A percentile compares a stretch with the other conserved stretches of the same genome.
These are phyloP conservation scores for Leptographium lundbergii DNA, from an alignment of 2,329 filamentous ascomycete species.

Conservation along the genomic window DNA sequence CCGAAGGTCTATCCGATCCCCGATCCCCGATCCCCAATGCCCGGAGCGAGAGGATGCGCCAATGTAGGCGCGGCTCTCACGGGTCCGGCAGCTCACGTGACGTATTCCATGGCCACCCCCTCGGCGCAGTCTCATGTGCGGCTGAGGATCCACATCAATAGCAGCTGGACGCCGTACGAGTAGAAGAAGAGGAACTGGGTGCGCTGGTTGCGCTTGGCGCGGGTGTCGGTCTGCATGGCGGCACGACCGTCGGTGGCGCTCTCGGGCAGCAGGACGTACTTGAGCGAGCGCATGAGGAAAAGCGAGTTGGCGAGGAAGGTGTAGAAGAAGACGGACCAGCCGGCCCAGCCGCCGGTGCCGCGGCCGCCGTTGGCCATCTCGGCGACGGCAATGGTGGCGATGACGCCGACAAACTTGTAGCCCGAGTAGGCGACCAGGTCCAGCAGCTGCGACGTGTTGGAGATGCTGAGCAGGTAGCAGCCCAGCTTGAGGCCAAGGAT, in stretches of 20 bases:
- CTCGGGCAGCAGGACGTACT: constrained; percentile 90
- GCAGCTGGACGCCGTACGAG: constrained; percentile 83
- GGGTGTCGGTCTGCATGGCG: constrained; percentile 58
- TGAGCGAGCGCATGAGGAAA: constrained; percentile 85
- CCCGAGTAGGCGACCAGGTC: constrained; percentile 93
- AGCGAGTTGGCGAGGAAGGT: constrained; percentile 90
- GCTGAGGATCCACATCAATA: constrained; percentile 77
- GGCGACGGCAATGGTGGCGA: constrained; percentile 69
- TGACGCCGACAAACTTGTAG: constrained; percentile 98
- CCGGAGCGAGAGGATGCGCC: too few relatives aligned
- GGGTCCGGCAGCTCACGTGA: too few relatives aligned
- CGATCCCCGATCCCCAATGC: too few relatives aligned
- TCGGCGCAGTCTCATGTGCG: constrained; percentile 27
- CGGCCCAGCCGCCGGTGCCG: constrained; percentile 76
- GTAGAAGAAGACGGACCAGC: constrained; percentile 82
- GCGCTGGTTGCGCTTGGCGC: constrained; percentile 73
- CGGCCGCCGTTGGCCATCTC: constrained; percentile 66
- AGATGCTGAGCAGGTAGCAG: constrained; percentile 88
- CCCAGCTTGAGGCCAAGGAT: constrained; percentile 84
- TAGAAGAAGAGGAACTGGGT: constrained; percentile 92
- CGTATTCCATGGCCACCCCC: too few relatives aligned
- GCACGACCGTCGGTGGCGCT: constrained; percentile 53
- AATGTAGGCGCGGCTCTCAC: too few relatives aligned
- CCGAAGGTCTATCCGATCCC: background rate
- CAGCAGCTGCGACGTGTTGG: constrained; percentile 82